Conservation (phyloP, 2,329 filamentous ascomycete species). For the Diaporthe ilicicola region DNA sequence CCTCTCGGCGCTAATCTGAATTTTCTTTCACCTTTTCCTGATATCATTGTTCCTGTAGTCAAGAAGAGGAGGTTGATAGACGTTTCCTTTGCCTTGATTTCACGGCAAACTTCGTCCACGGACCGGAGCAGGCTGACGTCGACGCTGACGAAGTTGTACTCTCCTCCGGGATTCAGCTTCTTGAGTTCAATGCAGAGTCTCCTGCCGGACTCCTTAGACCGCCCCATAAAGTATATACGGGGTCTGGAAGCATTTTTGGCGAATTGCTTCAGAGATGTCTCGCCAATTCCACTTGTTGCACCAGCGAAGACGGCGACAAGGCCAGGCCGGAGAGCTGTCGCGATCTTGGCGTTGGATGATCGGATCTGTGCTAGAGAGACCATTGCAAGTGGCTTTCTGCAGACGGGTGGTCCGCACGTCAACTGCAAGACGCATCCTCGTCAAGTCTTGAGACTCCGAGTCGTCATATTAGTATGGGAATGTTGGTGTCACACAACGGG, state of each 20-base stretch:
- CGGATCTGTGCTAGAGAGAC: slow-evolving; percentile 35
- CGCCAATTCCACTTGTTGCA: slow-evolving; percentile 62
- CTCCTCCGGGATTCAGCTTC: slow-evolving; percentile 43
- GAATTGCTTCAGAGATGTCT: slow-evolving; percentile 54
- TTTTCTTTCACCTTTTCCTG: too few relatives aligned
- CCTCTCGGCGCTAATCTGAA: too few relatives aligned
- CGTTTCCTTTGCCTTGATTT: slow-evolving; percentile 51
- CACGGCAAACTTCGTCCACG: slow-evolving; percentile 54
- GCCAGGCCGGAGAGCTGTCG: slow-evolving; percentile 34
- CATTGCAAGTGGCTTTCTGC: too few relatives aligned
- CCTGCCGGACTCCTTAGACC: slow-evolving; percentile 45
- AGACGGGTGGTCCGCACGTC: too few relatives aligned
- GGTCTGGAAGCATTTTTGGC: slow-evolving; percentile 48
- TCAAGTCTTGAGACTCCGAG: too few relatives aligned
- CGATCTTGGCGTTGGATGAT: slow-evolving; percentile 45
- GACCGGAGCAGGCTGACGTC: slow-evolving; percentile 58
- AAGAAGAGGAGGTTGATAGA: slow-evolving; percentile 58
- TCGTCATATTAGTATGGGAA: too few relatives aligned
- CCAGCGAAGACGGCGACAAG: slow-evolving; percentile 58
- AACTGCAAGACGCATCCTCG: too few relatives aligned
- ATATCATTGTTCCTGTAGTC: neutral
- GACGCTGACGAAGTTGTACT: slow-evolving; percentile 54
- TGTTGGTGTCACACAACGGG: too few relatives aligned
- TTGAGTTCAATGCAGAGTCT: slow-evolving; percentile 50
- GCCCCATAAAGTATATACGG: slow-evolving; percentile 58